These are phyloP conservation scores for Fusarium temperatum DNA, from an alignment of 2,329 filamentous ascomycete genomes.

Conservation along the genomic window DNA sequence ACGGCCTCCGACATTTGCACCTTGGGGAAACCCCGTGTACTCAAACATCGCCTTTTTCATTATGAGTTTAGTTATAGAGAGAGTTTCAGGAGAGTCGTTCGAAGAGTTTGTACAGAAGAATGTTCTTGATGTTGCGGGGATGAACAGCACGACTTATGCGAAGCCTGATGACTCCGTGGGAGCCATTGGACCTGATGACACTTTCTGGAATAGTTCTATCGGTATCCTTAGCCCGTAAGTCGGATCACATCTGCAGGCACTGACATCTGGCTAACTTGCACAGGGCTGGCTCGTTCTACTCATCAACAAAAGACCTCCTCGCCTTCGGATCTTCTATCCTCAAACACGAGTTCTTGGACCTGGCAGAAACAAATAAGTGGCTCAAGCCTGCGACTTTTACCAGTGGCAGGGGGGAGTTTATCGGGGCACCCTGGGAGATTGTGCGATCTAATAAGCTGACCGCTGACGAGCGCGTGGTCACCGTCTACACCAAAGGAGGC, in stretches of 20 bases:
- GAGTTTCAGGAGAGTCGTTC: not conserved
- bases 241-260: rapidly evolving
- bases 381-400: slow-evolving; percentile 7
- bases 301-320: slow-evolving; percentile 10
- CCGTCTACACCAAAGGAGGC: slow-evolving; percentile 5
- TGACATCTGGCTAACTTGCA: not conserved
- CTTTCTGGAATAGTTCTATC: not conserved
- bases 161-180: slow-evolving; percentile 12
- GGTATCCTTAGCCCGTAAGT: slow-evolving; percentile 12
- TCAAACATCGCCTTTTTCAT: slow-evolving; percentile 1
- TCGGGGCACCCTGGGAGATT: slow-evolving; percentile 11
- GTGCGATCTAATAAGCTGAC: slow-evolving; percentile 15
- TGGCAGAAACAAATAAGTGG: not conserved
- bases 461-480: not conserved
- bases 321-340: slow-evolving; percentile 8
- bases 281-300: slow-evolving; percentile 12
- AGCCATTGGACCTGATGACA: not conserved
- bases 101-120: slow-evolving; percentile 5
- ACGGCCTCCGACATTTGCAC: not conserved
- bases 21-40: not conserved
- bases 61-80: not conserved
- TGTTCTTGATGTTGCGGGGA: slow-evolving; percentile 9
- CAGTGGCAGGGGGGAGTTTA: not conserved
- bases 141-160: slow-evolving; percentile 5
- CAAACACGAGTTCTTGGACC: not conserved